phyloP scores from a whole-genome alignment of 2,329 filamentous ascomycete genomes.

The Fusarium algeriense region DNA sequence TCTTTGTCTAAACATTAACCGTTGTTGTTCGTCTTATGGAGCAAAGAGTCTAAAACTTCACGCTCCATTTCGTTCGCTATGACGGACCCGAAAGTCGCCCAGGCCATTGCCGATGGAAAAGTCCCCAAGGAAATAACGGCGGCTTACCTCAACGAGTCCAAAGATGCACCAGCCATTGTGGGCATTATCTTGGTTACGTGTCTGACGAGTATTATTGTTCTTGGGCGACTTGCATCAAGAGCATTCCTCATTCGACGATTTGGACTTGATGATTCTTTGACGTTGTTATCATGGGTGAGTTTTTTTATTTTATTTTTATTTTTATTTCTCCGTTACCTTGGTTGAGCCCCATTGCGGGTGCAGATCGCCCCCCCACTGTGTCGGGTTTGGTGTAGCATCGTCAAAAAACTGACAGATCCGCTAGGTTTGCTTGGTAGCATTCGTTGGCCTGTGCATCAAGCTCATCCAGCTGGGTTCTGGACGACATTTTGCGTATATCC shows the following conservation, averaged over 20 bases:
- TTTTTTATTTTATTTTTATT: neutral
- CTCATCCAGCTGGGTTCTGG: slow-evolving; percentile 63
- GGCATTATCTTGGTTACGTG: slow-evolving; percentile 55
- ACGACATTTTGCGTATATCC: slow-evolving; percentile 59
- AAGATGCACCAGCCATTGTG: slow-evolving; percentile 54
- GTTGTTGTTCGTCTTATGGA: slow-evolving; percentile 8
- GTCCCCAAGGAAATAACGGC: slow-evolving; percentile 53
- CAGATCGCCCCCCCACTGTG: slow-evolving; percentile 12
- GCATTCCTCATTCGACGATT: slow-evolving; percentile 53
- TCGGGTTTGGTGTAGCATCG: neutral
- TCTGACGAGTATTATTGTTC: slow-evolving; percentile 52
- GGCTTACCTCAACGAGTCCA: slow-evolving; percentile 53
- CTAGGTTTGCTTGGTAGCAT: slow-evolving; percentile 56
- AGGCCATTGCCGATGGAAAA: slow-evolving; percentile 53
- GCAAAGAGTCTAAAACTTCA: neutral
- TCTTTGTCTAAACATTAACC: neutral
- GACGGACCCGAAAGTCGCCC: slow-evolving; percentile 44
- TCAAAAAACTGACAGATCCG: slow-evolving; percentile 13
- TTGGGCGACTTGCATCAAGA: slow-evolving; percentile 52
- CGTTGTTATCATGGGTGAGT: slow-evolving; percentile 53
- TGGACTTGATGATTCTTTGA: slow-evolving; percentile 56
- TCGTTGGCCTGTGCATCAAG: slow-evolving; percentile 57
- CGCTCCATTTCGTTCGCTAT: slow-evolving; percentile 26
- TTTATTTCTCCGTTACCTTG: neutral
- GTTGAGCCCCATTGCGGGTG: neutral